Base-by-base conservation (phyloP, 306 rosid genomes). In the Cucurbita ficifolia region DNA sequence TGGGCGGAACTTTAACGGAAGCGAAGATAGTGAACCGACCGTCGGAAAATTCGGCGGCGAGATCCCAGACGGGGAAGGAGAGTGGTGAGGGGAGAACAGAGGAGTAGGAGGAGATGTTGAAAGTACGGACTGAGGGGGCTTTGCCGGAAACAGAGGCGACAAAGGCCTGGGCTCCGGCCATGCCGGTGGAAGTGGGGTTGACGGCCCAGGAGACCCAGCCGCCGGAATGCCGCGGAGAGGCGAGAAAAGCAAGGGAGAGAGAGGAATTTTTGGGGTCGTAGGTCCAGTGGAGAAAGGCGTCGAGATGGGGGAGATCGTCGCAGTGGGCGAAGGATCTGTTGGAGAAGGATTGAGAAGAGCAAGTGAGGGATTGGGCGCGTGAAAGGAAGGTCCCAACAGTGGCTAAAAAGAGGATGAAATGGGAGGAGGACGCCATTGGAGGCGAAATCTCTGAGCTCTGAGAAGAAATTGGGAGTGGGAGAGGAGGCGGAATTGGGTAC, bases 131-230 rank as follows among this genome's bases (percentile, higher is more conserved):
- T 10, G 42, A 7, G 24, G 76, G 22, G 16, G 58, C 1, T 50
- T 56, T 78, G 45, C 62, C 19, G 0, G 39, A 1, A 3, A 75
- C 76, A 76, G 18, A 59, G 16, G 97, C 92, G 11, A 94, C 4
- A 4, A 94, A 38, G 10, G 97, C 78, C 35, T 89, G 87, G 0
- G 90, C 6, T 0, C 97, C 96, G 0, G 2, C 0, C 98, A 94
- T 94, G 36, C 77, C 79, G 10, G 54, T 58, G 7, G 51, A 75
- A 58, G 79, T 58, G 35, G 90, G 96, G 75, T 90, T 90, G 35
- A 90, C 70, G 1, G 83, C 96, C 98, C 98, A 93, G 18, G 89
- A 45, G 14, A 86, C 86, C 90, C 92, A 93, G 5, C 96, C 96
- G 10, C 33, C 54, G 33, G 86, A 0, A 0, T 33, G 46, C 0